Evolutionary conservation across 139 green algal species (phyloP).

Genomic region (Coelastrella sp.): DNA sequence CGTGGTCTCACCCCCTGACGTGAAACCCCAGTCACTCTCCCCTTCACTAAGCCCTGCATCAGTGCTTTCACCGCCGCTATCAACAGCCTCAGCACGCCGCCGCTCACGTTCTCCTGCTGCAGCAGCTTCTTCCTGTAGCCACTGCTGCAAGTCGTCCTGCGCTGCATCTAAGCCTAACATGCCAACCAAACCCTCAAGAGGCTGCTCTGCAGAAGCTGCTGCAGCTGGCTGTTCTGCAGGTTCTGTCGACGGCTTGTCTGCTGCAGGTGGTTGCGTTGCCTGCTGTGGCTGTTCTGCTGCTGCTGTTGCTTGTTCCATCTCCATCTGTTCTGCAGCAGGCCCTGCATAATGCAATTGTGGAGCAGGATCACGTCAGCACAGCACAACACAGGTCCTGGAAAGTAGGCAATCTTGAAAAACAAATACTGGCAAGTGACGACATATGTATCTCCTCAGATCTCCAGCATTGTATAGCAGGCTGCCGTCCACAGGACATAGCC

Average conservation of each 20-base stretch:
- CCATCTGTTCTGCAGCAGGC: slow-evolving; percentile 1
- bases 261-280: not conserved
- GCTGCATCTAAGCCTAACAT: not conserved
- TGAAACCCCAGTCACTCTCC: slow-evolving; percentile 13
- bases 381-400: not conserved
- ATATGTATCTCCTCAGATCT: no score
- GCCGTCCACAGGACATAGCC: no score
- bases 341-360: not conserved
- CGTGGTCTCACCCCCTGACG: slow-evolving; percentile 11
- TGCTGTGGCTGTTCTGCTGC: not conserved
- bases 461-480: no score
- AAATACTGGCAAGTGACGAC: no score
- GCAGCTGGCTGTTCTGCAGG: not conserved
- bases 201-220: not conserved
- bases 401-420: no score
- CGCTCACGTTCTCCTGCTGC: slow-evolving; percentile 5
- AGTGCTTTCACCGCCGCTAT: not conserved
- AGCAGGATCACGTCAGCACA: no score
- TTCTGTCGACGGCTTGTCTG: not conserved
- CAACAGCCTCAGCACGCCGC: slow-evolving; percentile 14
- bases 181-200: slow-evolving; percentile 8
- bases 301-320: not conserved
- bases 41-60: slow-evolving; percentile 22
- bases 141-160: slow-evolving; percentile 28
- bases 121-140: slow-evolving; percentile 17